These are phyloP conservation scores for Cicer arietinum DNA, from an alignment of 306 rosid species.

Conservation along the genomic window DNA sequence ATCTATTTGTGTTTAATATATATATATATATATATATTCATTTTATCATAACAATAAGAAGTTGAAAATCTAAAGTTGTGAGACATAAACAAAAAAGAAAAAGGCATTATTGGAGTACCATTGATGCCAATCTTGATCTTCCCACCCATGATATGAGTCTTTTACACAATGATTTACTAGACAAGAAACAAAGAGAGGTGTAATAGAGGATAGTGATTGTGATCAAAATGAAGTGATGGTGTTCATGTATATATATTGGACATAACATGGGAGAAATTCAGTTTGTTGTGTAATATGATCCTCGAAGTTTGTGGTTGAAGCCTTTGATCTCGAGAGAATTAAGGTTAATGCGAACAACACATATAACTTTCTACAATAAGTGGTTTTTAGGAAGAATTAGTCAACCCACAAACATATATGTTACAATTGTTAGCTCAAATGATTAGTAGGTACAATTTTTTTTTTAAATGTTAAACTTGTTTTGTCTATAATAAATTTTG, in stretches of 20 bases:
- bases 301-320: conserved; percentile 7
- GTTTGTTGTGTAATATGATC: background rate
- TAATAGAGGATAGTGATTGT: background rate
- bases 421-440: too few species aligned
- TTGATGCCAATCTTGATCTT: conserved; percentile 86
- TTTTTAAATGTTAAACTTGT: too few species aligned
- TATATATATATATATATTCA: background rate
- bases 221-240: conserved; percentile 1
- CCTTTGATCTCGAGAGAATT: conserved; percentile 31
- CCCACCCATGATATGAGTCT: conserved; percentile 46
- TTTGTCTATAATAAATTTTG: too few species aligned
- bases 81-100: background rate
- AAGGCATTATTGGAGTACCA: conserved; percentile 49
- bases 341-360: conserved; percentile 16
- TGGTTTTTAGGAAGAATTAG: conserved; percentile 17
- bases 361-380: background rate
- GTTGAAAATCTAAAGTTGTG: background rate
- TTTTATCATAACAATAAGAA: too few species aligned
- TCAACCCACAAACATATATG: background rate
- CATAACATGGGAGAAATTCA: background rate
- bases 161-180: background rate
- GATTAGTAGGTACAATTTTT: too few species aligned
- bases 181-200: background rate
- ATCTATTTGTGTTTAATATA: background rate
- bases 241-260: background rate